Base-by-base conservation (phyloP, 768 basidiomycete species). In the Udeniomyces megalosporus region DNA sequence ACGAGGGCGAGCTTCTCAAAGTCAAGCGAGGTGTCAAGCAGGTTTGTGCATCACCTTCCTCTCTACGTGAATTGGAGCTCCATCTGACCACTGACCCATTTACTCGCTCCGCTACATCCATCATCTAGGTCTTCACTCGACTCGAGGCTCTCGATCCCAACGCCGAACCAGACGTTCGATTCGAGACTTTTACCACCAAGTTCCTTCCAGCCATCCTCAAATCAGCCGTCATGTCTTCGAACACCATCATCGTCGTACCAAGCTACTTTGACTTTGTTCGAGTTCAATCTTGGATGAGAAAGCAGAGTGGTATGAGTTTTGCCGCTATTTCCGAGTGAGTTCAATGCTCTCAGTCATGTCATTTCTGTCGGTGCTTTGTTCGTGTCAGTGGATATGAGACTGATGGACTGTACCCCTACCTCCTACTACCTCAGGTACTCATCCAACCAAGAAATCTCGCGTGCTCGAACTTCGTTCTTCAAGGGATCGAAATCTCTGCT, bases 181-280 rank as follows among this genome's bases (percentile, higher is more conserved):
- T 93, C 74, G 78, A 82, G 60, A 80, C 84, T 71, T 97, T 99
- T 72, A 86, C 85, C 1, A 85, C 82, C 24, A 88, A 89, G 78
- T 88, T 85, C 29, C 78, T 97, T 1, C 91, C 95, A 8, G 70
- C 78, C 17, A 75, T 95, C 26, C 76, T 91, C 49, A 91, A 89
- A 74, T 96, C 92, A 2, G 95, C 95, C 0, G 88, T 97, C 5
- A 86, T 88, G 74, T 88, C 90, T 67, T 78, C 82, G 29, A 89
- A 90, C 71, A 90, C 91, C 0, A 79, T 84, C 55, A 78, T 97
- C 66, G 87, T 96, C 71, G 77, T 99, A 20, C 91, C 95, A 0
- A 92, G 89, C 0, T 96, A 92, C 56, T 92, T 93, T 71, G 95
- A 97, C 74, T 97, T 92, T 71, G 87, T 96, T 61, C 82, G 90